These are phyloP conservation scores for Candida saitoana DNA, from an alignment of 805 yeast species.

Conservation along the genomic window DNA sequence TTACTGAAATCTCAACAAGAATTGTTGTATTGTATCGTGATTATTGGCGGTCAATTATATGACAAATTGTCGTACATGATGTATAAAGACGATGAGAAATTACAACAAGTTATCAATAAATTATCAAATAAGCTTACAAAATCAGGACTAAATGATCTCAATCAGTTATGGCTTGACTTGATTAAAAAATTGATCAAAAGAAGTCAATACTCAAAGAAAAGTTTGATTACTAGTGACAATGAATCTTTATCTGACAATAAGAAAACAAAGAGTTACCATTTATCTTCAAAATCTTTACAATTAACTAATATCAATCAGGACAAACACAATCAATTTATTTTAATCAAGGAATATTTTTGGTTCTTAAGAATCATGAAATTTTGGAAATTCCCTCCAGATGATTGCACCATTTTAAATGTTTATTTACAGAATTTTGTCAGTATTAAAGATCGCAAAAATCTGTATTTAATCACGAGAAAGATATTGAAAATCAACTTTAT, in stretches of 20 bases:
- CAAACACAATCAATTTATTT: conserved; percentile 5
- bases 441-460: conserved; percentile 9
- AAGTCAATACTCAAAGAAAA: not conserved
- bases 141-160: not conserved
- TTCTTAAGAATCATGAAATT: conserved; percentile 18
- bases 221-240: not conserved
- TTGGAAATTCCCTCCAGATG: conserved; percentile 19
- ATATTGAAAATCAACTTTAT: conserved; percentile 19
- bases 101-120: not conserved
- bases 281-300: not conserved
- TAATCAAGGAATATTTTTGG: conserved; percentile 27
- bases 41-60: conserved; percentile 2
- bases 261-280: not conserved
- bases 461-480: conserved; percentile 13
- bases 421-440: conserved; percentile 11
- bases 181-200: not conserved
- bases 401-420: conserved; percentile 9
- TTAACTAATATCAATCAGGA: conserved; percentile 4
- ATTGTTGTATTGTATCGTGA: not conserved
- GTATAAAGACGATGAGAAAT: conserved; percentile 2
- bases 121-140: not conserved
- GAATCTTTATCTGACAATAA: not conserved
- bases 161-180: conserved; percentile 1
- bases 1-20: not conserved
- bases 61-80: not conserved